Evolutionary conservation across 2,329 filamentous ascomycete genomes (phyloP).

Genomic region (Remersonia thermophila): DNA sequence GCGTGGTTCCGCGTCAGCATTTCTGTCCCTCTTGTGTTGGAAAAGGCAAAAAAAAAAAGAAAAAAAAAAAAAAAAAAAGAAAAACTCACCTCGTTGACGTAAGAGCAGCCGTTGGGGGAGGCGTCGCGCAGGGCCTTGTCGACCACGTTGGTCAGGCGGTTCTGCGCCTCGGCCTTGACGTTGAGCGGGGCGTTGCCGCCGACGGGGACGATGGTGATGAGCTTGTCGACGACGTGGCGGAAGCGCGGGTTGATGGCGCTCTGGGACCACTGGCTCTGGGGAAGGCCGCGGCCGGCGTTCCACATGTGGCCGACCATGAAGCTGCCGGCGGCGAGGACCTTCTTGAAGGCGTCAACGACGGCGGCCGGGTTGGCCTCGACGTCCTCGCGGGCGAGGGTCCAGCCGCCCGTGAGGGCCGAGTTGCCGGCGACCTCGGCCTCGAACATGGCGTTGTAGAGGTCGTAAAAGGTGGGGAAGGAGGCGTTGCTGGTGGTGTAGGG

Average conservation of each 20-base stretch:
- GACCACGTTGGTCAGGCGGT: constrained; percentile 26
- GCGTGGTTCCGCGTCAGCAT: constrained; percentile 3
- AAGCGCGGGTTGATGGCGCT: constrained; percentile 29
- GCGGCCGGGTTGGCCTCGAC: constrained; percentile 23
- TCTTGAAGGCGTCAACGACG: constrained; percentile 26
- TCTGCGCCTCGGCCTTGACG: constrained; percentile 29
- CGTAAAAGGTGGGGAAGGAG: constrained; percentile 24
- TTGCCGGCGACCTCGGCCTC: constrained; percentile 24
- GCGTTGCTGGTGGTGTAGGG: constrained; percentile 20
- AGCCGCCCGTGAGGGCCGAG: constrained; percentile 26
- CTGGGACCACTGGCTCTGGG: constrained; percentile 21
- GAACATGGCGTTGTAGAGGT: constrained; percentile 27
- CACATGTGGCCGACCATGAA: constrained; percentile 28
- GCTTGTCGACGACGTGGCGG: constrained; percentile 23
- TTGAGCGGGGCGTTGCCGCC: constrained; percentile 28
- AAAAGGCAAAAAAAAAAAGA: too few species aligned
- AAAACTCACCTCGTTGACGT: constrained; percentile 30
- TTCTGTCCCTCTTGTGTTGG: neutral
- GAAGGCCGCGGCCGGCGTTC: constrained; percentile 24
- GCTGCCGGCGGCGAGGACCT: constrained; percentile 20
- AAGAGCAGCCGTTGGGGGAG: constrained; percentile 28
- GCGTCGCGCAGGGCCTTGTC: constrained; percentile 26
- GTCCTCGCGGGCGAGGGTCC: constrained; percentile 26
- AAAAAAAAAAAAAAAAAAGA: constrained; percentile 5
- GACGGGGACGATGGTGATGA: constrained; percentile 24